A percentile compares a stretch with the other conserved stretches of the same genome.
Conservation (phyloP, 352 stramenopile genomes). For the Halophytophthora batemanensis region DNA sequence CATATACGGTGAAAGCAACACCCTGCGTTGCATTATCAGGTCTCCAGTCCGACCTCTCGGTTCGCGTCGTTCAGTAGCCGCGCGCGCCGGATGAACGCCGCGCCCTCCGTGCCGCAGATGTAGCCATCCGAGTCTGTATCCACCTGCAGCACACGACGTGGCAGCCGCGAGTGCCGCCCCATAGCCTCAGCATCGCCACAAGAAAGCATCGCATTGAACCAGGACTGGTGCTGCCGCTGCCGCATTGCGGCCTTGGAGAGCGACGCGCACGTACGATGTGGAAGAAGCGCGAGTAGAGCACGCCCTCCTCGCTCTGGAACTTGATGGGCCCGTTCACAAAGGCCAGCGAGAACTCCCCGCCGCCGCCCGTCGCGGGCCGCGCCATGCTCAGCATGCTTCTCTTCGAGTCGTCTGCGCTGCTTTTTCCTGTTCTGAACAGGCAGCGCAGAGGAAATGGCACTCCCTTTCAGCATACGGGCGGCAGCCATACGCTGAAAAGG, state of each 20-base stretch:
- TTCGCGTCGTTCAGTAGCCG: slow-evolving; percentile 82
- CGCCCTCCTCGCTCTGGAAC: slow-evolving; percentile 77
- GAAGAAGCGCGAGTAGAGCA: slow-evolving; percentile 78
- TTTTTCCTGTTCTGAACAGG: slow-evolving; percentile 11
- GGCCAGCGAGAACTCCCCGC: slow-evolving; percentile 70
- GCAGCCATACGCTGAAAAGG: slow-evolving; percentile 1
- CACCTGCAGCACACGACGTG: slow-evolving; percentile 34
- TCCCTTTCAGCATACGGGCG: not conserved
- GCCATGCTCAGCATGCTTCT: slow-evolving; percentile 30
- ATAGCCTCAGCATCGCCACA: too few species aligned
- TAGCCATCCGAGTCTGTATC: slow-evolving; percentile 77
- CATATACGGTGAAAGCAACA: too few species aligned
- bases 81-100: slow-evolving; percentile 78
- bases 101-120: slow-evolving; percentile 69
- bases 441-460: slow-evolving; percentile 3
- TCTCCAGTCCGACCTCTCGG: slow-evolving; percentile 59
- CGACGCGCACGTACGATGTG: slow-evolving; percentile 60
- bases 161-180: not conserved
- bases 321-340: slow-evolving; percentile 86
- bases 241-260: not conserved
- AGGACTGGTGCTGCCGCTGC: not conserved
- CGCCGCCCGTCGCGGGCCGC: slow-evolving; percentile 18
- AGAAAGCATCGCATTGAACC: not conserved
- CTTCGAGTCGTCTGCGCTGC: slow-evolving; percentile 8
- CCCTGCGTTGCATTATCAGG: not conserved